Base-by-base conservation (phyloP, 257 asterid genomes). In the Fraxinus quadrangulata region DNA sequence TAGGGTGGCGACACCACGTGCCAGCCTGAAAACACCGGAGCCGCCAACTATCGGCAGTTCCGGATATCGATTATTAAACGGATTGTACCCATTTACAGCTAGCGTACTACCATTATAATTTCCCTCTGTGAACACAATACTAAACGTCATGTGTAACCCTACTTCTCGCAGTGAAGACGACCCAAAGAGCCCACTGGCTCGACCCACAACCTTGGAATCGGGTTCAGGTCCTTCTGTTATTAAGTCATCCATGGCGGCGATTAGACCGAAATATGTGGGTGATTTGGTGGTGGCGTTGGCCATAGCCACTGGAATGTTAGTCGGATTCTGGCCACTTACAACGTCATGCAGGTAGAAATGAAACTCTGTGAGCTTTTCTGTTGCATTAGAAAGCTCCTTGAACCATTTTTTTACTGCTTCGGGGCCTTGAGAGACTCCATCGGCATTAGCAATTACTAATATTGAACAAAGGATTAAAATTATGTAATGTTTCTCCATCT, bases 51-150 rank as follows among this genome's bases (percentile, higher is more conserved):
- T 65, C 8, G 78, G 13, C 19, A 78, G 10, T 0, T 19, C 56
- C 0, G 74, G 68, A 30, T 39, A 31, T 39, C 7, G 21, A 1
- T 30, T 47, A 33, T 17, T 56, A 10, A 39, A 13, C 2, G 17
- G 28, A 6, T 63, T 72, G 34, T 47, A 39, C 6, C 76, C 77
- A 45, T 40, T 21, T 24, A 71, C 14, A 2, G 51, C 63, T 16
- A 71, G 67, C 5, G 67, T 78, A 40, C 81, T 78, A 0, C 67
- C 77, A 3, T 71, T 72, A 26, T 61, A 61, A 72, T 71, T 23
- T 0, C 72, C 14, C 68, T 24, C 14, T 0, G 54, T 78, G 54
- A 71, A 72, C 72, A 37, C 36, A 39, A 78, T 70, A 3, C 72
- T 70, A 1, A 71, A 8, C 0, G 77, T 49, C 76, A 71, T 65